Evolutionary conservation across 1,139 yeast species (phyloP).

Genomic region (Scheffersomyces segobiensis): DNA sequence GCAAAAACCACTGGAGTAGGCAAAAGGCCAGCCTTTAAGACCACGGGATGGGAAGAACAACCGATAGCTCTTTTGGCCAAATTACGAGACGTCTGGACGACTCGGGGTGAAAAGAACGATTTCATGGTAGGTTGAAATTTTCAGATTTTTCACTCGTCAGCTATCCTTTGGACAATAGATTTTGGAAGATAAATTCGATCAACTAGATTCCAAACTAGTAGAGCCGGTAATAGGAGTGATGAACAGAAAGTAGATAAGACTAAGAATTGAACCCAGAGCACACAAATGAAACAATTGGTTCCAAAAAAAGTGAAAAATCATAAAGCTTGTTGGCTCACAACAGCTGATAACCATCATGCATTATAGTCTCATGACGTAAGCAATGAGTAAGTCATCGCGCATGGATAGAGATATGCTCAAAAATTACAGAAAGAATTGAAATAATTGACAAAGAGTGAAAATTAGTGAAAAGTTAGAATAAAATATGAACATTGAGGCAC

Average conservation of each 20-base stretch:
- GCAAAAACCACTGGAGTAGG: slow-evolving; percentile 27
- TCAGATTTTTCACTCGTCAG: background rate
- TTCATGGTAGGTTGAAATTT: background rate
- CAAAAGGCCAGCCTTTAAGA: slow-evolving; percentile 22
- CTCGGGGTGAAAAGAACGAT: slow-evolving; percentile 1
- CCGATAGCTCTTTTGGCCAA: slow-evolving; percentile 8
- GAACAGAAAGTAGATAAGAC: background rate
- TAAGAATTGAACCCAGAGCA: background rate
- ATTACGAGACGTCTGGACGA: background rate
- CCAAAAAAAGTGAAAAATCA: background rate
- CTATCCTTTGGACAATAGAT: background rate
- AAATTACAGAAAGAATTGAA: too few species aligned
- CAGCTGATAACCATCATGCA: background rate
- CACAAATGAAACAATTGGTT: background rate
- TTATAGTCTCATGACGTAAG: background rate
- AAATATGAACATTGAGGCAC: background rate
- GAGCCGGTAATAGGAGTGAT: background rate
- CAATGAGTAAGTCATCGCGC: background rate
- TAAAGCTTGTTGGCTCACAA: background rate
- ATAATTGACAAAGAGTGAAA: background rate
- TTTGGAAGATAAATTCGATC: background rate
- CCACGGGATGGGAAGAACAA: background rate
- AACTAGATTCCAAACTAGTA: background rate
- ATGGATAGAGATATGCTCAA: background rate
- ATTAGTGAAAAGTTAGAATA: background rate